These are phyloP conservation scores for Pterocarpus macrocarpus DNA, from an alignment of 306 rosid genomes.

Conservation along the genomic window DNA sequence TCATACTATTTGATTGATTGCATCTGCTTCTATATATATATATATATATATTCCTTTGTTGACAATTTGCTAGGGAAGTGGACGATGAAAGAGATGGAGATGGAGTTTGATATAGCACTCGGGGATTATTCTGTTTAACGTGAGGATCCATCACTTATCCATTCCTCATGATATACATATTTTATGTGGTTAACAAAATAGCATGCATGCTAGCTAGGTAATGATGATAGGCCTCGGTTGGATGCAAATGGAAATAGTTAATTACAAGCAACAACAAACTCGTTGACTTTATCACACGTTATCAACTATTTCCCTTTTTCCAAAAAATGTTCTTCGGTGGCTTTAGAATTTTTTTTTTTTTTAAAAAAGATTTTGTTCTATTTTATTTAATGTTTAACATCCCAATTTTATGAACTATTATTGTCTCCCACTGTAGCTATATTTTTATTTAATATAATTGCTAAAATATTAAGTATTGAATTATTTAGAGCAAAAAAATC, in stretches of 20 bases:
- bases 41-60: background rate
- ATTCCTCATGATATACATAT: too few relatives aligned
- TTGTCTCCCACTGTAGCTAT: too few relatives aligned
- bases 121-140: background rate
- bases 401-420: too few relatives aligned
- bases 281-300: slow-evolving; percentile 1
- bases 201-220: background rate
- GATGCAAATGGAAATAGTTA: background rate
- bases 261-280: background rate
- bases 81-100: slow-evolving; percentile 11
- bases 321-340: too few relatives aligned
- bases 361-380: too few relatives aligned
- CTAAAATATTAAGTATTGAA: too few relatives aligned
- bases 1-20: background rate
- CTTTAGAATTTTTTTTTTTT: too few relatives aligned
- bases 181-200: background rate
- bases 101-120: background rate
- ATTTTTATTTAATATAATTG: too few relatives aligned
- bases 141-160: too few relatives aligned
- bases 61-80: slow-evolving; percentile 11
- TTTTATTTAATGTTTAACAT: too few relatives aligned
- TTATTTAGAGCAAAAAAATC: too few relatives aligned
- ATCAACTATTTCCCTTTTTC: background rate
- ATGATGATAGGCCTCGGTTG: background rate
- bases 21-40: background rate